Conservation (phyloP, 768 basidiomycete genomes). For the button mushroom (Agaricus bisporus) region DNA sequence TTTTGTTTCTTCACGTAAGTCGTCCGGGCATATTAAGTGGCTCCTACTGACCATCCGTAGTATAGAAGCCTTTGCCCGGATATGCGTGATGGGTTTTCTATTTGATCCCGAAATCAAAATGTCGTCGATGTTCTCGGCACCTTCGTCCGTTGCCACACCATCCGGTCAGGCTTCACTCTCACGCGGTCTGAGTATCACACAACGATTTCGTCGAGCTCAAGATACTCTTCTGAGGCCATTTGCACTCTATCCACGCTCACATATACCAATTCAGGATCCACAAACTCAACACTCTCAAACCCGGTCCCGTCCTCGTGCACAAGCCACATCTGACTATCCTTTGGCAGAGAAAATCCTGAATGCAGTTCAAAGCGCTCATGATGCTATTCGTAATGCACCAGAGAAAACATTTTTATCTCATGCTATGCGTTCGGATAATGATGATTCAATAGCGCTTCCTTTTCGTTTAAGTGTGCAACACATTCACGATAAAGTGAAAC, state of each 20-base stretch:
- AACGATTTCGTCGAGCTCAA: constrained; percentile 38
- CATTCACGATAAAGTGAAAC: constrained; percentile 47
- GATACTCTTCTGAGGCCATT: constrained; percentile 50
- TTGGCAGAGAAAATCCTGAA: constrained; percentile 23
- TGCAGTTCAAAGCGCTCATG: constrained; percentile 28
- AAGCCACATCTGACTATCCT: constrained; percentile 17
- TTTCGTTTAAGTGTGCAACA: constrained; percentile 56
- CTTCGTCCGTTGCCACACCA: constrained; percentile 22
- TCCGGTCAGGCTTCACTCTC: constrained; percentile 31
- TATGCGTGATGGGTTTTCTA: constrained; percentile 83
- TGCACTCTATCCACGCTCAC: constrained; percentile 29
- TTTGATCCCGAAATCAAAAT: constrained; percentile 74
- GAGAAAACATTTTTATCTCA: constrained; percentile 46
- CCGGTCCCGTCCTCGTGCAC: constrained; percentile 12
- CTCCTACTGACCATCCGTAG: constrained; percentile 30
- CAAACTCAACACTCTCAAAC: neutral
- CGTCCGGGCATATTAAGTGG: neutral
- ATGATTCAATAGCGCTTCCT: constrained; percentile 48
- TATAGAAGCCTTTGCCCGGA: constrained; percentile 81
- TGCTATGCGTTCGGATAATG: constrained; percentile 36
- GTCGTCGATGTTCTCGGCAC: constrained; percentile 24
- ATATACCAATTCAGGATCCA: constrained; percentile 12
- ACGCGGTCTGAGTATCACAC: constrained; percentile 40
- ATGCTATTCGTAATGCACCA: constrained; percentile 35
- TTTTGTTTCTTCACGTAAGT: constrained; percentile 85